Base-by-base conservation (phyloP, 768 basidiomycete species). In the Podaxis sp. region DNA sequence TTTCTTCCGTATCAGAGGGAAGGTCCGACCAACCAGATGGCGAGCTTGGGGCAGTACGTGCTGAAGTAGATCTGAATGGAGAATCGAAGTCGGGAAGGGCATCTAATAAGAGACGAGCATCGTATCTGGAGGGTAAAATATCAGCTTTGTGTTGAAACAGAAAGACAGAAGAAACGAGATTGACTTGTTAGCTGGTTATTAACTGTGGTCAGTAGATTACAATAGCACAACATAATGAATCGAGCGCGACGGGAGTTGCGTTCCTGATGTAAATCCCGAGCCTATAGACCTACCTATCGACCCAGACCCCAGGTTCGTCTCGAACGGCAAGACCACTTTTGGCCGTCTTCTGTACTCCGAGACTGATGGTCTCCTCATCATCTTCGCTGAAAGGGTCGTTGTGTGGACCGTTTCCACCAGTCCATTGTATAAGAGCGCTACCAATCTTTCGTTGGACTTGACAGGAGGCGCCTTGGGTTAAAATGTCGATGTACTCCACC, bases 1-100 rank as follows among this genome's bases (percentile, higher is more conserved):
- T 88, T 65, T 95, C 93, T 74, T 95, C 93, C 4, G 84, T 70
- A 67, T 95, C 93, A 0, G 93, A 93, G 4, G 92, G 88, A 2
- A 95, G 80, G 70, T 93, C 89, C 0, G 88, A 88, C 92, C 92
- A 95, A 6, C 89, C 90, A 27, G 64, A 65, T 3, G 55, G 53
- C 2, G 79, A 73, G 2, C 84, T 82, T 0, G 86, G 84, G 23
- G 69, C 72, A 0, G 79, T 69, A 18, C 50, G 50, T 13, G 60
- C 7, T 35, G 48, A n/a, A 23, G 58, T 7, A 55, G 38, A 35
- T 46, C 48, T 5, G 44, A 35, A 53, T 36, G 18, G 63, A 21
- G 35, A 23, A 16, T 40, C 9, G 6, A 52, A 16, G 6, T 38
- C n/a, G 1, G 78, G 71, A 0, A 85, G 68, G 1, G 81, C 64